Evolutionary conservation across 306 rosid species (phyloP), one percentile per base, ranked within the genome.

Genomic region (Citrullus mucosospermus): DNA sequence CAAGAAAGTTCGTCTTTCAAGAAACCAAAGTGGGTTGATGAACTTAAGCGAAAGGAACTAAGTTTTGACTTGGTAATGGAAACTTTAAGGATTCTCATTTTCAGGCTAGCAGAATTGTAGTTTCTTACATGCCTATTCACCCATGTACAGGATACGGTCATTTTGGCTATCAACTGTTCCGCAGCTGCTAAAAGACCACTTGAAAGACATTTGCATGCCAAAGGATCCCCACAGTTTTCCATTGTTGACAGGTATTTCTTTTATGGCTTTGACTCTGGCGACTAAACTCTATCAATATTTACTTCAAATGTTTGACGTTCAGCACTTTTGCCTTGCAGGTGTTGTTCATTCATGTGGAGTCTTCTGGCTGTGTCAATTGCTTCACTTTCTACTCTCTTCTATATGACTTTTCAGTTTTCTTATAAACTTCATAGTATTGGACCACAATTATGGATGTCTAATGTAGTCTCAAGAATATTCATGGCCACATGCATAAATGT

Each of bases 11-110:
- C 84, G 78, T 82, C 89, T 50, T 50, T 76, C 62, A 91, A 84
- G 81, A 87, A 81, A 59, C 97, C 99, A 80, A 87, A 86, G 72
- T 95, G 99, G 97, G 87, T 92, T 75, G 87, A 88, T 63, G 88
- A 81, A 68, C 96, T 95, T 83, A 85, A 89, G 83, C 82, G 83
- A 76, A 91, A 85, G 86, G 81, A 86, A 77, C 82, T 81, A 60
- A 74, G 70, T 51, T 80, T 85, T 84, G 96, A 88, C 78, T 81
- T 92, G 97, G 99, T 95, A 90, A 81, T 78, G 48, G 58, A 82
- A 34, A 81, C 67, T 76, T 20, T 39, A 12, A 72, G 18, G 43
- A 20, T 80, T 86, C 63, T 11, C 28, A 1, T 81, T 86, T 81
- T 78, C 78, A 79, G 32, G 69, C 66, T 62, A 83, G 28, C 50